These are phyloP conservation scores for Amborella trichopoda DNA, from an alignment of 164 flowering plant species.

Conservation along the genomic window DNA sequence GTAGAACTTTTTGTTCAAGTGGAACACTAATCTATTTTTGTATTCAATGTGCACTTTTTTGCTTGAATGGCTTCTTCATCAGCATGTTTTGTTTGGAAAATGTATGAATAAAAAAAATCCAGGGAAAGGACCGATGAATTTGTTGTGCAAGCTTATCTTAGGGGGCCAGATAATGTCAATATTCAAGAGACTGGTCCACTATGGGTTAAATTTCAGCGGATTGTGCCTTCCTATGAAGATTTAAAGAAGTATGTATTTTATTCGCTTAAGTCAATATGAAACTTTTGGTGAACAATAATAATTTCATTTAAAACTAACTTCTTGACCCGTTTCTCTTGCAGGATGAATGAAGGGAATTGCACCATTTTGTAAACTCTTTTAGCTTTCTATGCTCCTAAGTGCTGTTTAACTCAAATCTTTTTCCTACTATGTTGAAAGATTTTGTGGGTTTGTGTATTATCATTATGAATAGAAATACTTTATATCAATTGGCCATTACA, in stretches of 20 bases:
- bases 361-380: constrained; percentile 30
- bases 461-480: too few species aligned
- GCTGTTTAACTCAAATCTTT: too few species aligned
- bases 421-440: too few species aligned
- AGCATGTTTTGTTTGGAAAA: background rate
- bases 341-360: constrained; percentile 42
- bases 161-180: constrained; percentile 71
- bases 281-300: too few species aligned
- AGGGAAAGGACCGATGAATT: constrained; percentile 69
- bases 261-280: too few species aligned
- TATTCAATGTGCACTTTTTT: too few species aligned
- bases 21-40: too few species aligned
- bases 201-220: constrained; percentile 65
- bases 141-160: constrained; percentile 70
- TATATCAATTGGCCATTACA: too few species aligned
- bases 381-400: too few species aligned
- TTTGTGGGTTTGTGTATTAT: too few species aligned
- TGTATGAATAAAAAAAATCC: constrained; percentile 1
- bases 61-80: too few species aligned
- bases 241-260: constrained; percentile 24
- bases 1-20: constrained; percentile 4
- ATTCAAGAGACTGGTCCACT: constrained; percentile 44
- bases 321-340: background rate
- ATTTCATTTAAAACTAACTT: too few species aligned
- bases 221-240: constrained; percentile 38